Base-by-base conservation (phyloP, 1,284 basidiomycete genomes). In the Naganishia albida region DNA sequence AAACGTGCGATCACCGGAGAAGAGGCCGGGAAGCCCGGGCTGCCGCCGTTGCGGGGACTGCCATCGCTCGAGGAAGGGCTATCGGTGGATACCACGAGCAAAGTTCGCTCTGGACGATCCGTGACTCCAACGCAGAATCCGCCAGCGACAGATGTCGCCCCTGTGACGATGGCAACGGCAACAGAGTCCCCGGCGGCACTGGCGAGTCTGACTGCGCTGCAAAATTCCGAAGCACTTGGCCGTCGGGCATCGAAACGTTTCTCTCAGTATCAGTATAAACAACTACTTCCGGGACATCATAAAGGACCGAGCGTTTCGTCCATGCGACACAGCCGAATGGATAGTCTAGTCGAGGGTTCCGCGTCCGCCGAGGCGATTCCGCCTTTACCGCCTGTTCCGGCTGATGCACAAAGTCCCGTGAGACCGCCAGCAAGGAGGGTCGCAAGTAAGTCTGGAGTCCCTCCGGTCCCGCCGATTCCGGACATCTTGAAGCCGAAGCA, bases 171-270 rank as follows among this genome's bases (percentile, higher is more conserved):
- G 25, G 66, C 63, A 23, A 54, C 53, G 64, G 67, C 64, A 69
- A 72, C n/a, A 73, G 71, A 55, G 23, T 78, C 82, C 3, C 87
- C 89, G 28, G 88, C 86, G 6, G 87, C 91, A 34, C 87, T 89
- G 48, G 88, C 85, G 63, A 93, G 92, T 8, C 83, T 98, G 16
- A 91, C 91, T 12, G 92, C 92, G 0, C 83, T 99, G 48, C 90
- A 94, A 77, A 87, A 88, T 69, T 87, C 86, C 49, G 93, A 96
- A 70, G 86, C 88, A 0, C 84, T 97, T 20, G 92, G 95, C 74
- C 86, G 95, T 12, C 84, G 95, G 46, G 95, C 95, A 3, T 94
- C 91, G 28, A 98, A 98, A 75, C 88, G 95, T 0, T 99, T 95
- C 81, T 97, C 93, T 63, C 90, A 90, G 0, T 99, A 96, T 76